A percentile compares a stretch with the other conserved stretches of the same genome.
phyloP scores from a whole-genome alignment of 371 early-diverging fungal genomes.

The Mucor saturninus region DNA sequence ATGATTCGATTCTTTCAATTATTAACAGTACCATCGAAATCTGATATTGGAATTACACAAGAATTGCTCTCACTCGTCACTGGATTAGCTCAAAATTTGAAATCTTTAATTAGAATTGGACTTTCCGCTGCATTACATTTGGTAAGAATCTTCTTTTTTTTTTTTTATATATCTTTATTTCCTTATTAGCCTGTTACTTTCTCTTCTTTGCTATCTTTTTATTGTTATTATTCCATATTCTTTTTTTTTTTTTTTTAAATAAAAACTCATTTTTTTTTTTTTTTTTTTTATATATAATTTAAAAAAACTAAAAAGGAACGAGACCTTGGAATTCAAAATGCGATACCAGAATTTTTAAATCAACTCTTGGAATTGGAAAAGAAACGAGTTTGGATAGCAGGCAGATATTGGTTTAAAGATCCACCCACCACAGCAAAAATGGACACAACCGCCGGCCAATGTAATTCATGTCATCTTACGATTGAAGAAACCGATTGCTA shows the following conservation, averaged over 20 bases:
- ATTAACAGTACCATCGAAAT: slow-evolving; percentile 62
- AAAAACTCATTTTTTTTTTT: neutral
- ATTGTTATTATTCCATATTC: neutral
- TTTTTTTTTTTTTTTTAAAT: no score
- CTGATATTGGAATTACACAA: slow-evolving; percentile 76
- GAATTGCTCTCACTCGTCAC: slow-evolving; percentile 89
- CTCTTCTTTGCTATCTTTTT: neutral
- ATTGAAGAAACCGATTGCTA: slow-evolving; percentile 18
- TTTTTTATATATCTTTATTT: neutral
- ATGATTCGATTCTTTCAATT: slow-evolving; percentile 39
- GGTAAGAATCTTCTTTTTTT: slow-evolving; percentile 48
- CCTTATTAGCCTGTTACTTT: neutral
- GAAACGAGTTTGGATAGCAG: slow-evolving; percentile 53
- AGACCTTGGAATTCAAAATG: slow-evolving; percentile 33
- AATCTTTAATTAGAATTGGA: slow-evolving; percentile 76
- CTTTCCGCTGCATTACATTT: slow-evolving; percentile 84
- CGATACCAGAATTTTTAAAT: slow-evolving; percentile 59
- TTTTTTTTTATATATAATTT: neutral
- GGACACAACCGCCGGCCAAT: neutral
- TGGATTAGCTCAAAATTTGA: slow-evolving; percentile 56
- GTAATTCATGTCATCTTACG: slow-evolving; percentile 7
- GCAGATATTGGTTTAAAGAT: slow-evolving; percentile 49
- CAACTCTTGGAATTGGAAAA: slow-evolving; percentile 63
- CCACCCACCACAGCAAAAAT: slow-evolving; percentile 7
- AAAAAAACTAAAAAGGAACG: slow-evolving; percentile 30